Base-by-base conservation (phyloP, 1,284 basidiomycete species). In the Meira miltonrushii region DNA sequence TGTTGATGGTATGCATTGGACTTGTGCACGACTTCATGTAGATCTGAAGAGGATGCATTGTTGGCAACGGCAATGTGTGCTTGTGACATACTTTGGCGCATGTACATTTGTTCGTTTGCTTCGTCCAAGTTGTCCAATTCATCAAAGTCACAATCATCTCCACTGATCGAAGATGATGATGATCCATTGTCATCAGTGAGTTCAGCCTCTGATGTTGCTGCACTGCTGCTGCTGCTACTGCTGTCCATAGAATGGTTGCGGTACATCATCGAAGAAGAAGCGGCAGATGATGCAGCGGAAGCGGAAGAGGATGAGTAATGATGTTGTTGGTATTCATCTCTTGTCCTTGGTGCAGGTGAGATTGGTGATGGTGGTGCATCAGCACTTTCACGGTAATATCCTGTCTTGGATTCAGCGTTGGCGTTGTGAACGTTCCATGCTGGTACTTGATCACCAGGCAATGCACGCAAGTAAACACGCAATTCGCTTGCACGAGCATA, bases 131-230 rank as follows among this genome's bases (percentile, higher is more conserved):
- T 69, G 39, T 74, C 63, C 39, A 73, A 72, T 61, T 74, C 71
- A 55, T 72, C 66, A 43, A 74, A 69, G 21, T 72, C 69, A 51
- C 73, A 65, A 40, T 72, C 72, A 49, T 72, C 74, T 0, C 72
- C 66, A 5, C 73, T 75, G 28, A 17, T 23, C 12, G 21, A 17
- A 4, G 74, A 75, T 13, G 69, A 65, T 9, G 71, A 68, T 8
- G 72, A 74, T 44, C 73, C 73, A 17, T 75, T 75, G 67, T 77
- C 74, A 49, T 77, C 75, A 28, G 74, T 76, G 40, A 75, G 62
- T 44, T 76, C 74, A 10, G 71, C 75, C 49, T 73, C 72, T 12
- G 72, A 71, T 2, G 72, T 70, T 55, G 68, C 69, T 55, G 55
- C 54, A 51, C 61, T 69, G 39, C 59, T 48, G 5, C 50, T 57